Evolutionary conservation across 192 early-diverging fungal species (phyloP), one percentile per base, ranked within the genome.

Genomic region (Coemansia sp.): DNA sequence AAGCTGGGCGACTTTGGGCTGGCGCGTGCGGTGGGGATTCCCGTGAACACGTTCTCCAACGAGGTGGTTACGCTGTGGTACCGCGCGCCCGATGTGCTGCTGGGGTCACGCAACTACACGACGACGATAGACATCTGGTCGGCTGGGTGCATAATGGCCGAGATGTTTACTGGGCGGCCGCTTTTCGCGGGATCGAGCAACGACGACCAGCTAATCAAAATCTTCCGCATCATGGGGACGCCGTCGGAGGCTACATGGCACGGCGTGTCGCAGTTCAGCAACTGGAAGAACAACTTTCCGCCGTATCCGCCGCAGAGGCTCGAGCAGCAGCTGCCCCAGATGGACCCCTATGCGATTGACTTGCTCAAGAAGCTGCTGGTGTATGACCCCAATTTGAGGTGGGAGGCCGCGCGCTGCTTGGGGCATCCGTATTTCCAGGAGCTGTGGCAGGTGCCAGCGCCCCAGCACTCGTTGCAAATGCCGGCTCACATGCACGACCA

Each of bases 31-130:
- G 90, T 91, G 77, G 92, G 92, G 18, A 91, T 93, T 63, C 91
- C 92, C 11, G 91, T 94, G 61, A 91, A 94, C 73, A 95, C 95
- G 24, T 98, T 95, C 69, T 95, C 94, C 21, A 95, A 97, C 78
- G 96, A 99, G 77, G 96, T 99, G 20, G 96, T 99, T 33, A 99
- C 96, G 10, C 86, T 99, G 37, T 99, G 96, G 96, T 99, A 99
- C 71, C 88, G 96, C 48, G 93, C 95, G 14, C 95, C 94, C 1
- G 95, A 98, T 77, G 94, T 98, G n/a, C 85, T 99, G 11, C 85
- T 99, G 34, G 96, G 96, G 13, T 97, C 95, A 42, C 87, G 93
- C 60, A 92, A 90, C 70, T 99, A 99, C 82, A 88, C 90, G 16
- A 97, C 92, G 9, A 93, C 94, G 21, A 97, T 99, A 65, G 96